Evolutionary conservation across 78 protist genomes (phyloP).

Genomic region (Planoprotostelium fungivorum): DNA sequence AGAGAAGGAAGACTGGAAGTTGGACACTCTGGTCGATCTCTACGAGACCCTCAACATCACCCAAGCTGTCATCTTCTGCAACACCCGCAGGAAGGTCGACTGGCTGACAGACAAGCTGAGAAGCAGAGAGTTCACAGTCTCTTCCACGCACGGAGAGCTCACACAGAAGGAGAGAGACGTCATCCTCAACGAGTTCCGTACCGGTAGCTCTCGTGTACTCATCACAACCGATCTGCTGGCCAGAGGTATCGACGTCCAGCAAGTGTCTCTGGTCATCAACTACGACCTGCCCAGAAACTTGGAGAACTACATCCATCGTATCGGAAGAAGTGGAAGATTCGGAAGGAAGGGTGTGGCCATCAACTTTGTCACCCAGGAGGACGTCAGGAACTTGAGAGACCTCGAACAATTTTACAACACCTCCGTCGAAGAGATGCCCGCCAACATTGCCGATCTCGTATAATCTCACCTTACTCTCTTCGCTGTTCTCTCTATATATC

Average conservation of each 20-base stretch:
- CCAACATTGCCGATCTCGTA: conserved; percentile 49
- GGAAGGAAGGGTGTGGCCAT: conserved; percentile 99
- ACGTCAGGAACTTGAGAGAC: conserved; percentile 87
- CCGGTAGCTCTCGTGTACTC: conserved; percentile 94
- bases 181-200: conserved; percentile 95
- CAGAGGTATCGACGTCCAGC: conserved; percentile 98
- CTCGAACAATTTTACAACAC: conserved; percentile 91
- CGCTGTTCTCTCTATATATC: too few species aligned
- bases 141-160: conserved; percentile 98
- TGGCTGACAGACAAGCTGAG: conserved; percentile 86
- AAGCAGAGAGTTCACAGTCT: conserved; percentile 84
- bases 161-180: conserved; percentile 92
- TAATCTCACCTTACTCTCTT: too few species aligned
- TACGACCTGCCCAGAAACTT: conserved; percentile 97
- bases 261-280: conserved; percentile 97
- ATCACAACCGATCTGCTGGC: conserved; percentile 99
- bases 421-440: conserved; percentile 96
- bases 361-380: conserved; percentile 95
- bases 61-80: conserved; percentile 96
- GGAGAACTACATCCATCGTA: conserved; percentile 98
- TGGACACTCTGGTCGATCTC: conserved; percentile 97
- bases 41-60: conserved; percentile 96
- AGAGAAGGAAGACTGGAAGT: conserved; percentile 94
- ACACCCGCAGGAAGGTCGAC: conserved; percentile 95
- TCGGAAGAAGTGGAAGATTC: conserved; percentile 98